Conservation (phyloP, 768 basidiomycete genomes). For the Boletellus ananiceps region DNA sequence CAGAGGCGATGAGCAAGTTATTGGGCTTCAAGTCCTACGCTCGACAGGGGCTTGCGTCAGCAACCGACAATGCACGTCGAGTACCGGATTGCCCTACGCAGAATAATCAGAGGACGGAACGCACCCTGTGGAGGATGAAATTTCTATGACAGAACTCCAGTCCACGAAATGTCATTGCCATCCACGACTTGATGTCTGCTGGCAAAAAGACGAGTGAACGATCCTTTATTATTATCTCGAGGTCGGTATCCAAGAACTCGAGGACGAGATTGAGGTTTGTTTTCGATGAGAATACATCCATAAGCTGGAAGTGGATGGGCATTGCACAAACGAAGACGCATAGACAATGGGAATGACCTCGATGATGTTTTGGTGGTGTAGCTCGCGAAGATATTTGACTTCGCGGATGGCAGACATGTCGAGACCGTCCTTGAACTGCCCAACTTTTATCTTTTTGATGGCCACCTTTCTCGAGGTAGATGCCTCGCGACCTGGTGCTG, state of each 20-base stretch:
- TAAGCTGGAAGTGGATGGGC: slow-evolving; percentile 51
- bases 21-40: slow-evolving; percentile 94
- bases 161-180: slow-evolving; percentile 96
- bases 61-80: not conserved
- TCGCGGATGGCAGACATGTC: slow-evolving; percentile 99
- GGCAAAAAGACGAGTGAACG: slow-evolving; percentile 86
- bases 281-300: slow-evolving; percentile 96
- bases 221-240: slow-evolving; percentile 97
- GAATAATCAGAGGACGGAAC: slow-evolving; percentile 22
- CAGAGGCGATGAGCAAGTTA: slow-evolving; percentile 88
- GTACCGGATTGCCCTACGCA: slow-evolving; percentile 10
- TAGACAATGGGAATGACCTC: slow-evolving; percentile 48
- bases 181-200: slow-evolving; percentile 98
- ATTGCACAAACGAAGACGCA: not conserved
- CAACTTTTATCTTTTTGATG: slow-evolving; percentile 97
- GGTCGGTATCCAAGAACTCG: slow-evolving; percentile 92
- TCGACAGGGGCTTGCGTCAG: slow-evolving; percentile 6
- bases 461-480: slow-evolving; percentile 81
- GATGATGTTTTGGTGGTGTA: slow-evolving; percentile 93
- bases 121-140: slow-evolving; percentile 87
- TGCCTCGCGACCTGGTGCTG: slow-evolving; percentile 59
- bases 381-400: slow-evolving; percentile 93
- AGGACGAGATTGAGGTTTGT: slow-evolving; percentile 96
- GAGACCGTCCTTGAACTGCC: slow-evolving; percentile 94
- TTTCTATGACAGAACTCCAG: slow-evolving; percentile 98